Base-by-base conservation (phyloP, 768 basidiomycete species). In the Chiua virens region DNA sequence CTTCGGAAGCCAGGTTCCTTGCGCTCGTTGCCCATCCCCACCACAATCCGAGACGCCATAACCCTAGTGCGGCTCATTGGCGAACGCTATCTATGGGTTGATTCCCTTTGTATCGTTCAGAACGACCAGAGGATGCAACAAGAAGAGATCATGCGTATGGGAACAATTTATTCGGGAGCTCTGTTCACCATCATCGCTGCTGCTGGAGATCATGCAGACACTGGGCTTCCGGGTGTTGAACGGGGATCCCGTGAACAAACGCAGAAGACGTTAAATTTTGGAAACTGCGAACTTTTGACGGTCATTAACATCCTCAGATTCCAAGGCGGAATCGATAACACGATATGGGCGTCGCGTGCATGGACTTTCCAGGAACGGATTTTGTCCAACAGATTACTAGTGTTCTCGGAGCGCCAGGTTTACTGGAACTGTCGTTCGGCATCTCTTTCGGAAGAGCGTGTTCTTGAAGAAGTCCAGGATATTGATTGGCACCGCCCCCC, bases 81-180 rank as follows among this genome's bases (percentile, higher is more conserved):
- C 36, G 53, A 60, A 38, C 56, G 56, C 14, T 67, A 65, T 28
- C 39, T 64, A 17, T 64, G 65, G 63, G 56, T 67, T 4, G 65
- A 64, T 21, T 52, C 63, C 4, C 18, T 64, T 1, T 65, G 63
- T 11, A 67, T 65, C 28, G 47, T 52, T 30, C 63, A 62, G 40
- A 25, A 65, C 13, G 47, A 64, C 15, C 32, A 27, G 22, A 34
- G 34, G 43, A 62, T 61, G 53, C 45, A 54, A 14, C 43, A 54
- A 11, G 18, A 42, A 5, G 65, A 64, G 44, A 55, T 66, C 18
- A 25, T 14, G 35, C 53, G 45, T 18, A 66, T 67, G 65, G 53
- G 54, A 18, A 47, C 52, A 0, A 54, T 67, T 13, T 64, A 66
- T 28, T 53, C 50, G 0, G 27, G 23, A 5, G 47, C 63, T 2